These are phyloP conservation scores for Pittosporum tobira DNA, from an alignment of 129 eudicot genomes.

Conservation along the genomic window DNA sequence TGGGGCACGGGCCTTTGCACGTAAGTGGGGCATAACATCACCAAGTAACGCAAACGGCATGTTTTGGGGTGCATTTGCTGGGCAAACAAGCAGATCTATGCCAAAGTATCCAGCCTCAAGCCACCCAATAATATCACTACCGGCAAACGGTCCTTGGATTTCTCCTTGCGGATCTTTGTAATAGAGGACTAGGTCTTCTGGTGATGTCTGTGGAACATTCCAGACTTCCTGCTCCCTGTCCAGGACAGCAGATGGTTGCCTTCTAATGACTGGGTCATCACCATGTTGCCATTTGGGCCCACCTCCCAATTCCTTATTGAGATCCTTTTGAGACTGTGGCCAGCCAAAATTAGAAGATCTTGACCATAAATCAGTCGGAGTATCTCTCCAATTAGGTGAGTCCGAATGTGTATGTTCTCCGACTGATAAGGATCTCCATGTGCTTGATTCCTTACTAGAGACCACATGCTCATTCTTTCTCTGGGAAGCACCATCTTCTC, in stretches of 20 bases:
- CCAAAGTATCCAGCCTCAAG: slow-evolving; percentile 98
- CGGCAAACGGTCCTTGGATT: slow-evolving; percentile 92
- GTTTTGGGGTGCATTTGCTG: slow-evolving; percentile 67
- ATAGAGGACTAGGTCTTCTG: slow-evolving; percentile 79
- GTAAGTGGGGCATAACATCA: slow-evolving; percentile 97
- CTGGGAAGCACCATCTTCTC: slow-evolving; percentile 31
- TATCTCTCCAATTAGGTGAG: slow-evolving; percentile 36
- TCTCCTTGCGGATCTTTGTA: slow-evolving; percentile 95
- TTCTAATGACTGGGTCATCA: slow-evolving; percentile 28
- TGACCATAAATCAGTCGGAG: slow-evolving; percentile 26
- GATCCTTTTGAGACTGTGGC: slow-evolving; percentile 11
- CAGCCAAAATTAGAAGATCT: slow-evolving; percentile 27
- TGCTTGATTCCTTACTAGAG: slow-evolving; percentile 31
- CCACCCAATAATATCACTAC: slow-evolving; percentile 88
- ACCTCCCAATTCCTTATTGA: slow-evolving; percentile 17
- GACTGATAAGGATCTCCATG: slow-evolving; percentile 52
- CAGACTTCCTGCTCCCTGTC: slow-evolving; percentile 53
- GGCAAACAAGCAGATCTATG: slow-evolving; percentile 69
- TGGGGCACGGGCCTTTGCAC: slow-evolving; percentile 83
- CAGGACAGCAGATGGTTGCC: slow-evolving; percentile 45
- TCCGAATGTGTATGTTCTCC: slow-evolving; percentile 32
- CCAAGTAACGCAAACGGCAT: slow-evolving; percentile 67
- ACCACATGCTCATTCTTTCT: slow-evolving; percentile 38
- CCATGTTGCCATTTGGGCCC: slow-evolving; percentile 27
- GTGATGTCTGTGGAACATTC: slow-evolving; percentile 46